Percentiles rank a stretch among this genome's conserved stretches.
Evolutionary conservation across 139 green algal species (phyloP).

Genomic region (Astrephomene gubernaculifera): DNA sequence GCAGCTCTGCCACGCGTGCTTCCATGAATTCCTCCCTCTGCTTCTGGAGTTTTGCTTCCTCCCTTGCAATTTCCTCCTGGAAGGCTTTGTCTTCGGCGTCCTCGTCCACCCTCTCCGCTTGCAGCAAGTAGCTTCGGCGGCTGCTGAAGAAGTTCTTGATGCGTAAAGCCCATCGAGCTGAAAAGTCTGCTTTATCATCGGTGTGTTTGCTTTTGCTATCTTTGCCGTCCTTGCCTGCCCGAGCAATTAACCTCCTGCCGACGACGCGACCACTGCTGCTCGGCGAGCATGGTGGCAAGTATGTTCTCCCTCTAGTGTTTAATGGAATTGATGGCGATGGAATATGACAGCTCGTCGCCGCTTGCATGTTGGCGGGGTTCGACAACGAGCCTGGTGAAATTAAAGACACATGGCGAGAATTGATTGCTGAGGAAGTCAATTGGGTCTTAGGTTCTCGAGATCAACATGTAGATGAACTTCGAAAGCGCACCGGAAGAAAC

Average conservation of each 20-base stretch:
- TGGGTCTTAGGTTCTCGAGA: too few relatives aligned
- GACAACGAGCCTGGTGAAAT: too few relatives aligned
- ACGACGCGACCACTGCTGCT: background rate
- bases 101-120: slow-evolving; percentile 18
- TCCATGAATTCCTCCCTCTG: slow-evolving; percentile 37
- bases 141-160: slow-evolving; percentile 63
- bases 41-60: slow-evolving; percentile 2
- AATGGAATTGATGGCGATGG: background rate
- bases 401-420: too few relatives aligned
- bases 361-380: slow-evolving; percentile 39
- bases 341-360: background rate
- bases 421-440: too few relatives aligned
- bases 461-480: too few relatives aligned
- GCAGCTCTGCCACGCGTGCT: slow-evolving; percentile 28
- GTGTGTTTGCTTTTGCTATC: slow-evolving; percentile 14
- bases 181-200: slow-evolving; percentile 66
- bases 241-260: background rate
- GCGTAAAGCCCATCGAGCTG: slow-evolving; percentile 60
- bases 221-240: slow-evolving; percentile 7
- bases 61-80: background rate
- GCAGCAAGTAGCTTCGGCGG: slow-evolving; percentile 57
- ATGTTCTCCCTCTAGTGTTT: background rate
- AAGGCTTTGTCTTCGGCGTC: background rate
- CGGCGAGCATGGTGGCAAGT: slow-evolving; percentile 1
- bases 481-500: too few relatives aligned